These are phyloP conservation scores for Niebla homalea DNA, from an alignment of 495 filamentous ascomycete species.

Conservation along the genomic window DNA sequence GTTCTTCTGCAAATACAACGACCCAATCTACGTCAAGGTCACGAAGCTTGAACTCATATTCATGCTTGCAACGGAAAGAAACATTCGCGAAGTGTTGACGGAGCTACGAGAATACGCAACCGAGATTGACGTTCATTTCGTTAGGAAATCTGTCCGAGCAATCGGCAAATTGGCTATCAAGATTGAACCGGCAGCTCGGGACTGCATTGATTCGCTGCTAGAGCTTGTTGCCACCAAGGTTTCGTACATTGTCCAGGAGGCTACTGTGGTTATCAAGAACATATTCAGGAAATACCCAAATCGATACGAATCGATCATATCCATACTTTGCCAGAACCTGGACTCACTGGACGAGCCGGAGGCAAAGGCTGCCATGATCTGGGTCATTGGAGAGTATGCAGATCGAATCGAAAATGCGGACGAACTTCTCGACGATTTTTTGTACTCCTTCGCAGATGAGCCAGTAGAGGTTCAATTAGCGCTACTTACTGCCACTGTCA, in stretches of 20 bases:
- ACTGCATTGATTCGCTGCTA: slow-evolving; percentile 84
- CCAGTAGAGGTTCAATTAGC: slow-evolving; percentile 90
- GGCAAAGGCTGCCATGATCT: slow-evolving; percentile 98
- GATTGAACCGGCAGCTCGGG: slow-evolving; percentile 82
- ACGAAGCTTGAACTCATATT: slow-evolving; percentile 98
- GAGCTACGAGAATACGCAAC: slow-evolving; percentile 94
- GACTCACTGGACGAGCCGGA: slow-evolving; percentile 98
- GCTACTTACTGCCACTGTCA: slow-evolving; percentile 89
- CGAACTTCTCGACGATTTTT: slow-evolving; percentile 83
- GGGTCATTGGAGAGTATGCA: slow-evolving; percentile 98
- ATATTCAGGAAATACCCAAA: slow-evolving; percentile 99
- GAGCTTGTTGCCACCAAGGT: slow-evolving; percentile 97
- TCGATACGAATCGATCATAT: slow-evolving; percentile 95
- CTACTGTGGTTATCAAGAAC: slow-evolving; percentile 98
- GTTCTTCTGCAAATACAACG: slow-evolving; percentile 99
- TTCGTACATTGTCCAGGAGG: slow-evolving; percentile 98
- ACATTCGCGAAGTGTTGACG: slow-evolving; percentile 89
- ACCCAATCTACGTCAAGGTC: slow-evolving; percentile 98
- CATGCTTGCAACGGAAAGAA: slow-evolving; percentile 93
- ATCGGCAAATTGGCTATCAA: slow-evolving; percentile 99
- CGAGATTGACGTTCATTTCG: slow-evolving; percentile 97
- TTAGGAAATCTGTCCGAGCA: slow-evolving; percentile 91
- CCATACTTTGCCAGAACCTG: slow-evolving; percentile 85
- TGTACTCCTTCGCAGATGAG: slow-evolving; percentile 87
- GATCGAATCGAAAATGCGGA: slow-evolving; percentile 94